Evolutionary conservation across 148 eudicot species (phyloP).

Genomic region (Tetragonia tetragonoides): DNA sequence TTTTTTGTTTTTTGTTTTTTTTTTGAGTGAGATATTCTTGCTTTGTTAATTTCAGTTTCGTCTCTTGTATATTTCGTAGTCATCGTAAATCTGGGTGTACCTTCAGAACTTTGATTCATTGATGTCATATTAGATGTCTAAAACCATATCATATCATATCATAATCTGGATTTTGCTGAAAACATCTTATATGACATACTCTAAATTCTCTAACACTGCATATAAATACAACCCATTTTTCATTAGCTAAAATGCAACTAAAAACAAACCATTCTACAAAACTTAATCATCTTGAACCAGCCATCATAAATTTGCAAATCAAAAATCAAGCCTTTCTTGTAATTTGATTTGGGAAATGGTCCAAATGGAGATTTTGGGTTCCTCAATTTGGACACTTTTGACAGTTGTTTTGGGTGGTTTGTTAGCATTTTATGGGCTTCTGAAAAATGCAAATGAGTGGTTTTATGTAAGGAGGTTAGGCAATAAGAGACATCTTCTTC

Average conservation of each 20-base stretch:
- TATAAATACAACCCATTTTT: conserved; percentile 57
- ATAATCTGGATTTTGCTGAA: not conserved
- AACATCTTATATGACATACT: conserved; percentile 23
- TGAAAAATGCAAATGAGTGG: conserved; percentile 44
- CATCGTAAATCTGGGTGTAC: not conserved
- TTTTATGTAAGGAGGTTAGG: conserved; percentile 33
- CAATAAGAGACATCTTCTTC: conserved; percentile 26
- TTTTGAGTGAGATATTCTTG: too few relatives aligned
- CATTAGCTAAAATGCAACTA: not conserved
- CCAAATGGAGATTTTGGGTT: conserved; percentile 25
- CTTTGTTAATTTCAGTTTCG: too few relatives aligned
- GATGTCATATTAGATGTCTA: conserved; percentile 12
- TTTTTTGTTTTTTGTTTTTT: too few relatives aligned
- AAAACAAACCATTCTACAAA: not conserved
- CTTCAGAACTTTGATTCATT: conserved; percentile 7
- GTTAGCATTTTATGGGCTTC: conserved; percentile 12
- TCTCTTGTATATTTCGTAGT: not conserved
- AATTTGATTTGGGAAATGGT: conserved; percentile 1
- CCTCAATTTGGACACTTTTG: conserved; percentile 14
- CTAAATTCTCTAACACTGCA: conserved; percentile 18
- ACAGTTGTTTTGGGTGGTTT: conserved; percentile 24
- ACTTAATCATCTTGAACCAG: conserved; percentile 36
- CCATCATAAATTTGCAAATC: not conserved
- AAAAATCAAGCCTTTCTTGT: not conserved
- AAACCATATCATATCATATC: not conserved